Conservation (phyloP, 2,329 filamentous ascomycete genomes). For the Fusarium transvaalense region DNA sequence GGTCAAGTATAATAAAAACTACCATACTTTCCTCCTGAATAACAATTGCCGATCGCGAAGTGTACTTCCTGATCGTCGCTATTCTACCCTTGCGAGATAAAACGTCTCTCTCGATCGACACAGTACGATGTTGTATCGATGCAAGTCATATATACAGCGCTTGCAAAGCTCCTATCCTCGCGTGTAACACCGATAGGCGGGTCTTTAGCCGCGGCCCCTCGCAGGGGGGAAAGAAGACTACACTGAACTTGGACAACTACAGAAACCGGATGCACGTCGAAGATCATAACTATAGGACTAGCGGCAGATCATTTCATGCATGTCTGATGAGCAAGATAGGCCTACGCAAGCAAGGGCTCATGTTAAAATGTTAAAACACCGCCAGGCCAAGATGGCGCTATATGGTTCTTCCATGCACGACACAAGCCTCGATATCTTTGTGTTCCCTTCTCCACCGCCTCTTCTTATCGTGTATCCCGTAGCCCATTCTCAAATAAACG, state of each 20-base stretch:
- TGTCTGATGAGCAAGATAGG: slow-evolving; percentile 19
- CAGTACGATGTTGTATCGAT: neutral
- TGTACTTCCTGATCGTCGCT: neutral
- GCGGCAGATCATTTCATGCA: slow-evolving; percentile 25
- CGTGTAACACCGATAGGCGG: slow-evolving; percentile 40
- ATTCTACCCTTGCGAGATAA: slow-evolving; percentile 41
- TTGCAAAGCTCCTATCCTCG: slow-evolving; percentile 21
- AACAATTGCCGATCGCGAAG: neutral
- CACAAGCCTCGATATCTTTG: slow-evolving; percentile 1
- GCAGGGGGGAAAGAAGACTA: slow-evolving; percentile 27
- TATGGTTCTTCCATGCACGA: neutral
- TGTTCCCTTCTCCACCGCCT: slow-evolving; percentile 34
- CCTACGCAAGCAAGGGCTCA: slow-evolving; percentile 22
- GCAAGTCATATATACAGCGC: slow-evolving; percentile 15
- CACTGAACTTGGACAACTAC: slow-evolving; percentile 26
- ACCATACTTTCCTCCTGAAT: neutral
- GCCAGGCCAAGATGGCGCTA: neutral
- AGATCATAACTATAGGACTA: slow-evolving; percentile 18
- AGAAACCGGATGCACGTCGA: slow-evolving; percentile 26
- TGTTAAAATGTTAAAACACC: too few relatives aligned
- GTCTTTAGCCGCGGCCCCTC: slow-evolving; percentile 33
- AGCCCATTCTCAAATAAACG: slow-evolving; percentile 18
- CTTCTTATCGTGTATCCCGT: slow-evolving; percentile 5
- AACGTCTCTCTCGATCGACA: slow-evolving; percentile 26
- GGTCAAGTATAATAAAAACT: neutral